These are phyloP conservation scores for Kuraishia hungarica DNA, from an alignment of 805 yeast genomes.

Conservation along the genomic window DNA sequence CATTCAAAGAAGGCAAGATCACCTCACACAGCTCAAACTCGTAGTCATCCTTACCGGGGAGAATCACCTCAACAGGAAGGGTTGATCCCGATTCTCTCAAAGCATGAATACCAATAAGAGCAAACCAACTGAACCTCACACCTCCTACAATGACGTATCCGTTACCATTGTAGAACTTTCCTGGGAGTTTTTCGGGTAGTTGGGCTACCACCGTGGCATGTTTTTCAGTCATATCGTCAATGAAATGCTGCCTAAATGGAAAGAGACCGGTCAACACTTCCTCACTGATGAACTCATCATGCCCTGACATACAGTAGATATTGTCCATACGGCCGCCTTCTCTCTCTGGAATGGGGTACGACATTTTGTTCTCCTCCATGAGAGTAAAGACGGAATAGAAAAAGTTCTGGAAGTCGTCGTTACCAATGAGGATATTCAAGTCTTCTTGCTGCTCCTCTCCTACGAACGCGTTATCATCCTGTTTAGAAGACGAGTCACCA, in stretches of 20 bases:
- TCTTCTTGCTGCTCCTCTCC: neutral
- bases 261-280: neutral
- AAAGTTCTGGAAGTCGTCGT: neutral
- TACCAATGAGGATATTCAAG: neutral
- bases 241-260: slow-evolving; percentile 20
- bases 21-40: slow-evolving; percentile 63
- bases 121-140: slow-evolving; percentile 66
- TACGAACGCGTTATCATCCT: too few relatives aligned
- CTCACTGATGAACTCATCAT: slow-evolving; percentile 12
- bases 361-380: slow-evolving; percentile 19
- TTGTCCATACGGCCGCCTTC: slow-evolving; percentile 19
- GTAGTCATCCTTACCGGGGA: slow-evolving; percentile 63
- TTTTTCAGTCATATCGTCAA: slow-evolving; percentile 23
- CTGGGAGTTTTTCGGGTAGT: slow-evolving; percentile 19
- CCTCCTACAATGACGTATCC: slow-evolving; percentile 76
- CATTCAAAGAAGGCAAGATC: slow-evolving; percentile 53
- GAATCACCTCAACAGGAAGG: slow-evolving; percentile 74
- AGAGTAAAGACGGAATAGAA: slow-evolving; percentile 21
- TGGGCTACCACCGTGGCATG: slow-evolving; percentile 22
- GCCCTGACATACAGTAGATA: slow-evolving; percentile 14
- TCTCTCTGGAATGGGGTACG: slow-evolving; percentile 23
- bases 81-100: slow-evolving; percentile 59
- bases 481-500: neutral
- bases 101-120: slow-evolving; percentile 55
- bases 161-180: slow-evolving; percentile 20